Evolutionary conservation across 768 basidiomycete genomes (phyloP).

Genomic region (Leucogyrophana mollusca): DNA sequence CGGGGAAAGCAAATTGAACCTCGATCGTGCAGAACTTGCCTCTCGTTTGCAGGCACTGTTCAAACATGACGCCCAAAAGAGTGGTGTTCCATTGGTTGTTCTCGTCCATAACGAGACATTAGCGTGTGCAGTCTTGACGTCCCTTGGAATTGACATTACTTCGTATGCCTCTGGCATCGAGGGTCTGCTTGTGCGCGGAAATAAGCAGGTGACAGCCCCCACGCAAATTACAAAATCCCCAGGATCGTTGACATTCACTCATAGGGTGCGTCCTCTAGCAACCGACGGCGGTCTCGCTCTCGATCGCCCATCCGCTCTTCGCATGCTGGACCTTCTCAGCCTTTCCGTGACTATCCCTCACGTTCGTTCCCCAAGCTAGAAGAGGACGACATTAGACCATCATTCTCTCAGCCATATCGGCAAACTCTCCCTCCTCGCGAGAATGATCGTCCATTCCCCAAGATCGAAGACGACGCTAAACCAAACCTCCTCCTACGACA

Average conservation of each 20-base stretch:
- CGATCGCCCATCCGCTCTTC: conserved; percentile 7
- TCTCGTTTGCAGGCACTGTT: conserved; percentile 20
- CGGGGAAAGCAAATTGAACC: conserved; percentile 7
- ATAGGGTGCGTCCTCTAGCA: conserved; percentile 8
- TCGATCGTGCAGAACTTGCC: conserved; percentile 10
- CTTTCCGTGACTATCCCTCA: neutral
- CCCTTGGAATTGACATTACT: conserved; percentile 41
- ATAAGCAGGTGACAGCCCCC: conserved; percentile 6
- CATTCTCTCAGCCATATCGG: conserved; percentile 1
- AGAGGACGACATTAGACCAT: neutral
- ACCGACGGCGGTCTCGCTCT: conserved; percentile 7
- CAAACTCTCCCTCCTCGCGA: neutral
- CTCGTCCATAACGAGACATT: conserved; percentile 45
- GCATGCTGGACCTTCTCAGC: neutral
- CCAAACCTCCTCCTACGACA: conserved; percentile 1
- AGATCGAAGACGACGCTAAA: conserved; percentile 1
- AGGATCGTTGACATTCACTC: neutral
- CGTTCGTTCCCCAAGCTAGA: neutral
- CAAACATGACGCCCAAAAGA: conserved; percentile 13
- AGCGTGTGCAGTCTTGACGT: conserved; percentile 37
- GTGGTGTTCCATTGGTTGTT: conserved; percentile 38
- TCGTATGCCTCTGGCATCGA: conserved; percentile 40
- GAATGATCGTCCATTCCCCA: neutral
- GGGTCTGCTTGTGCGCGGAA: conserved; percentile 11
- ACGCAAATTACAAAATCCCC: neutral